Conservation (phyloP, 1,284 basidiomycete species). For the Trametes hirsuta region DNA sequence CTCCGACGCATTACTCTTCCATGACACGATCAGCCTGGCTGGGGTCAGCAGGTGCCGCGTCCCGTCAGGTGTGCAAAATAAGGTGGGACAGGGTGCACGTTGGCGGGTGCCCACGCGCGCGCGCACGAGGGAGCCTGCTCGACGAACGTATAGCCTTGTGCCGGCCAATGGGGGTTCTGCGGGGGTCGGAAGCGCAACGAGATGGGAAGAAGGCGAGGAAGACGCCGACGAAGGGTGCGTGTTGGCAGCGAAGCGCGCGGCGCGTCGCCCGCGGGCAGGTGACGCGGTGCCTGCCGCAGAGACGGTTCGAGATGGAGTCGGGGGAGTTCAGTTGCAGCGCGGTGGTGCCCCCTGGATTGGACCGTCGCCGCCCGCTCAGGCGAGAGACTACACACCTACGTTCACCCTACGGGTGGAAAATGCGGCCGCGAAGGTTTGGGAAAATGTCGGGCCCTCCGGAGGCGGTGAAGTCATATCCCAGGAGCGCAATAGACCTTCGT, state of each 20-base stretch:
- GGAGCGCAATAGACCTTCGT: slow-evolving; percentile 6
- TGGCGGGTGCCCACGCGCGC: slow-evolving; percentile 6
- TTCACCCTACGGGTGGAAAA: background rate
- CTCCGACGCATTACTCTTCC: background rate
- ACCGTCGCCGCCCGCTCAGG: no score
- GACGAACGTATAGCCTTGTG: background rate
- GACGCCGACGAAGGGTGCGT: background rate
- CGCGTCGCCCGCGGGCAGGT: background rate
- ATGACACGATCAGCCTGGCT: slow-evolving; percentile 6
- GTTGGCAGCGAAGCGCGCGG: background rate
- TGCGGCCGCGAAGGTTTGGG: background rate
- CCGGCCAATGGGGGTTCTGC: slow-evolving; percentile 3
- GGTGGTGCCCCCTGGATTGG: no score
- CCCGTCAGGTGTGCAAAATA: slow-evolving; percentile 20
- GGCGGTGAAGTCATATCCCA: background rate
- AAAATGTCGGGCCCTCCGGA: background rate
- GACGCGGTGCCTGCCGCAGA: background rate
- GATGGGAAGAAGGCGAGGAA: slow-evolving; percentile 1
- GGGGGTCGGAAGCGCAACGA: background rate
- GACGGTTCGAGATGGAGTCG: no score
- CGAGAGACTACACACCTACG: no score
- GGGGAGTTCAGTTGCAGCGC: no score
- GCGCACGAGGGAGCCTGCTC: background rate
- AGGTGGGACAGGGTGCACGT: slow-evolving; percentile 9
- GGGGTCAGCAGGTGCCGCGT: slow-evolving; percentile 17